Base-by-base conservation (phyloP, 2,329 filamentous ascomycete genomes). In the Apiospora aurea region DNA sequence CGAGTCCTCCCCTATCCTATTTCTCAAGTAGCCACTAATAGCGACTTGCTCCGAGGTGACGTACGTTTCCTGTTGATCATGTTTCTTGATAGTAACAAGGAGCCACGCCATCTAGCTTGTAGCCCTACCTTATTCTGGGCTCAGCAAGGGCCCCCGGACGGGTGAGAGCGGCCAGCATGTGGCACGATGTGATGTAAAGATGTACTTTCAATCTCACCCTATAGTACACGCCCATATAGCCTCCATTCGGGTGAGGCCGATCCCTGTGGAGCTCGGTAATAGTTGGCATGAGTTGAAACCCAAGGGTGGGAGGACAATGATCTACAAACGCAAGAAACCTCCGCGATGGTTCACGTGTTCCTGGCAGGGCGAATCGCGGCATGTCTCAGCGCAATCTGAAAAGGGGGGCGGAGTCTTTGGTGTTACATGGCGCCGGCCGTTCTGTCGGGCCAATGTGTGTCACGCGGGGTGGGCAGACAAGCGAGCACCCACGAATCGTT, bases 361-460 rank as follows among this genome's bases (percentile, higher is more conserved):
- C 18, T 64, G 57, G 3, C 53, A 61, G 29, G 29, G 3, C 16
- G 29, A 61, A 61, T 61, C 29, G 53, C 5, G 29, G 53, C 34
- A 34, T 3, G 51, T 21, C 51, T 57, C 8, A 14, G 29, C 13
- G 13, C 5, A 16, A 21, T 34, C 14, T 34, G 26, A 38, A 34
- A 34, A 26, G 16, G 51, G 26, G 53, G 53, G 13, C 57, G 57
- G 57, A 64, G 57, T 64, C 38, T 5, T 5, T 49, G 44, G 44
- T n/a, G 43, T 69, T 49, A 69, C 67, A 69, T 69, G 67, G 67
- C 67, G 44, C 67, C 67, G 67, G 67, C 67, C 67, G 16, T 49
- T 69, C 66, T 49, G 18, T 69, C 67, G 67, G 67, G 29, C 21
- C 57, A 64, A 64, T 64, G 57, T 41, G 57, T 64, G 34, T 24